Evolutionary conservation across 148 eudicot genomes (phyloP).

Genomic region (Vaccinium corymbosum): DNA sequence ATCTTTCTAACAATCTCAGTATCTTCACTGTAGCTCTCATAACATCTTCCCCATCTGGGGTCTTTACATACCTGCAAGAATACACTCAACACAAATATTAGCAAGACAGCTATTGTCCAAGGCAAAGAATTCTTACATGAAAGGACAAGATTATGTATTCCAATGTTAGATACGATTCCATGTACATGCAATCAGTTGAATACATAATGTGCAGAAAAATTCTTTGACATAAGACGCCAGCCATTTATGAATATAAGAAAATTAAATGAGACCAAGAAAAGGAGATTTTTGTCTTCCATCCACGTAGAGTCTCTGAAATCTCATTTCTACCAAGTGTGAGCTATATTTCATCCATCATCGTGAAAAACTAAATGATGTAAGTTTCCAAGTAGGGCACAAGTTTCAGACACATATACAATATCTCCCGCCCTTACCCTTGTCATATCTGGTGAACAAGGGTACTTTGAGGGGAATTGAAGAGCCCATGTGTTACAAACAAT

Average conservation of each 20-base stretch:
- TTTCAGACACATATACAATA: background rate
- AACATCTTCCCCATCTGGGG: slow-evolving; percentile 96
- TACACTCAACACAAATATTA: background rate
- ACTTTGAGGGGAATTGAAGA: background rate
- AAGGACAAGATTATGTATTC: slow-evolving; percentile 6
- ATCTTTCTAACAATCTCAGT: slow-evolving; percentile 76
- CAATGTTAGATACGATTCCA: background rate
- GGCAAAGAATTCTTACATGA: background rate
- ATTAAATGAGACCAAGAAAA: background rate
- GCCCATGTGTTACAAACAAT: background rate
- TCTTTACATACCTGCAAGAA: slow-evolving; percentile 64
- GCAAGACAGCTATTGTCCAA: background rate
- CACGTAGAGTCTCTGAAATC: background rate
- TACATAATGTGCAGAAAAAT: background rate
- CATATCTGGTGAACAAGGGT: background rate
- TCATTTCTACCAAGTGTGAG: background rate
- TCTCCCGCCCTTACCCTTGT: background rate
- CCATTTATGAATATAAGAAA: background rate
- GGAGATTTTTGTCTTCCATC: background rate
- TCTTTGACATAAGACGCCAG: background rate
- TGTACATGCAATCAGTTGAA: background rate
- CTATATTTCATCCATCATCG: background rate
- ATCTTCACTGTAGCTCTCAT: slow-evolving; percentile 84
- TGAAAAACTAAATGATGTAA: background rate
- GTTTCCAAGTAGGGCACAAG: background rate